Conservation (phyloP, 352 stramenopile genomes). For the Phytophthora chlamydospora region DNA sequence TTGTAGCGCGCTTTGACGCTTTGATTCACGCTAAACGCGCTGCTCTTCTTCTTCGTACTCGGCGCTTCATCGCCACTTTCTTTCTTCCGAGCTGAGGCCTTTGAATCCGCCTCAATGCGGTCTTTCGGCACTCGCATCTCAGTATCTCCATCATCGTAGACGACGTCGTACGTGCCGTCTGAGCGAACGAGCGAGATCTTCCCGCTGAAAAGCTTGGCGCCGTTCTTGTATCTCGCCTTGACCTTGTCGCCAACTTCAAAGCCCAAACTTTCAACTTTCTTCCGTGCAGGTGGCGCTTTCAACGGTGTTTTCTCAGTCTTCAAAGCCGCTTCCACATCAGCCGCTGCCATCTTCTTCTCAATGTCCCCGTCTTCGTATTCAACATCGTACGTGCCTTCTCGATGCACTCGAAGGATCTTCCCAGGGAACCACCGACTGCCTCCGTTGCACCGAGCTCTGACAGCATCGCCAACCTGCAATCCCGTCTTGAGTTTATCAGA, state of each 20-base stretch:
- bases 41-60: conserved; percentile 16
- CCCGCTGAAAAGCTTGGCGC: conserved; percentile 46
- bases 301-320: conserved; percentile 19
- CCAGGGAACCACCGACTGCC: conserved; percentile 71
- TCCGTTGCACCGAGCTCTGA: conserved; percentile 64
- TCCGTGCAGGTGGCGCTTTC: conserved; percentile 17
- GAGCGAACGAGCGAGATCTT: conserved; percentile 44
- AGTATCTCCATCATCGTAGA: conserved; percentile 64
- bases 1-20: conserved; percentile 56
- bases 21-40: conserved; percentile 35
- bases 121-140: conserved; percentile 39
- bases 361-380: conserved; percentile 67
- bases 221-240: conserved; percentile 48
- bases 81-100: background rate
- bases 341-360: conserved; percentile 35
- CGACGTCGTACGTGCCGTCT: conserved; percentile 75
- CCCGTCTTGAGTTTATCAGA: conserved; percentile 17
- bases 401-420: conserved; percentile 56
- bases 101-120: conserved; percentile 21
- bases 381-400: conserved; percentile 68
- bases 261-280: conserved; percentile 10
- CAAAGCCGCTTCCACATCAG: conserved; percentile 20
- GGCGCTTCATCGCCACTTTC: conserved; percentile 16
- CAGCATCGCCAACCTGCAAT: conserved; percentile 23
- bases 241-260: conserved; percentile 45